phyloP scores from a whole-genome alignment of 73 alveolate species.

The Loxodes magnus region DNA sequence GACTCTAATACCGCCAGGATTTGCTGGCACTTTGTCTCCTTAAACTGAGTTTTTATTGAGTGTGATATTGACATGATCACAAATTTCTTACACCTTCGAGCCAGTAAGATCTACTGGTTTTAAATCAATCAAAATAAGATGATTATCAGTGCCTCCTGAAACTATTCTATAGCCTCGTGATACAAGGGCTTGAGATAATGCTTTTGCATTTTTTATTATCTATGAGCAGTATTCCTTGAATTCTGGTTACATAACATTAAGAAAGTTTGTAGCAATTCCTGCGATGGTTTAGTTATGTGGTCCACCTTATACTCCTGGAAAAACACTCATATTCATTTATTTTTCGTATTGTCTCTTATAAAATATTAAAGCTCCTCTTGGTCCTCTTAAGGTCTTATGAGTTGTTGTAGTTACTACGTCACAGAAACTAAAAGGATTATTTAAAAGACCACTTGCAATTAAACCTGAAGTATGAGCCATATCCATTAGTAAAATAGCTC shows the following conservation, averaged over 20 bases:
- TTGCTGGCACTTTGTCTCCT: conserved; percentile 46
- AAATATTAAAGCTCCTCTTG: conserved; percentile 87
- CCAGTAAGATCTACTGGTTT: conserved; percentile 57
- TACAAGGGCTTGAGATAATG: conserved; percentile 54
- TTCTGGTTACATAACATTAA: conserved; percentile 65
- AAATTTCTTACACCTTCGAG: conserved; percentile 55
- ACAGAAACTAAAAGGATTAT: conserved; percentile 82
- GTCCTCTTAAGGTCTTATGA: conserved; percentile 92
- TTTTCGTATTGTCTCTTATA: conserved; percentile 51
- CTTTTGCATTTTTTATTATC: conserved; percentile 62
- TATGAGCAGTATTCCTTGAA: conserved; percentile 60
- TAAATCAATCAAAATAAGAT: conserved; percentile 59
- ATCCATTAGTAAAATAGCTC: conserved; percentile 80
- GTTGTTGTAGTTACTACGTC: conserved; percentile 94
- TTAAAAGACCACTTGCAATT: conserved; percentile 66
- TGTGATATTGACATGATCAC: conserved; percentile 48
- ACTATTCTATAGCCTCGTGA: conserved; percentile 53
- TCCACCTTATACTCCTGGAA: conserved; percentile 92
- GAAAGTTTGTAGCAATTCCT: conserved; percentile 69
- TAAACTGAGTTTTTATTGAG: conserved; percentile 57
- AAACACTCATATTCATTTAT: conserved; percentile 70
- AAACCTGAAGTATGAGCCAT: conserved; percentile 91
- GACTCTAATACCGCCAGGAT: conserved; percentile 83
- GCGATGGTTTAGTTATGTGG: conserved; percentile 91
- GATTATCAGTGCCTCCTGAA: conserved; percentile 94